Percentiles rank a stretch among this genome's conserved stretches.
Evolutionary conservation across 2,329 filamentous ascomycete species (phyloP).

Genomic region (Sporothrix curviconia): DNA sequence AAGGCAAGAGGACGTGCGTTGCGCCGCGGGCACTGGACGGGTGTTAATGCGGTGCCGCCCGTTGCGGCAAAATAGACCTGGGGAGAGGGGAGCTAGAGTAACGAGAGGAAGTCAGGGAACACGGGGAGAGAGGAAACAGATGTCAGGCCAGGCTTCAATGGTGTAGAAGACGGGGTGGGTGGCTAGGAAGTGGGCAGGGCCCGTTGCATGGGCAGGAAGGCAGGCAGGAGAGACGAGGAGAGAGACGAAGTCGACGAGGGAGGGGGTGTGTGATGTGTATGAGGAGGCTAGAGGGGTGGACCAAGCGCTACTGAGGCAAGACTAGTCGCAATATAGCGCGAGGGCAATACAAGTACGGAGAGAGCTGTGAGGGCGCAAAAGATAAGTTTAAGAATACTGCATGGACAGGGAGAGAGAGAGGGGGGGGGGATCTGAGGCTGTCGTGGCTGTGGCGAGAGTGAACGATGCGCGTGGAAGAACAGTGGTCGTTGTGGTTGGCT

Average conservation of each 20-base stretch:
- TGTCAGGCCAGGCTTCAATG: neutral
- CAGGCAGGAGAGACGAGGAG: neutral
- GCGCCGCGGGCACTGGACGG: slow-evolving; percentile 6
- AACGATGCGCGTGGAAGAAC: no score
- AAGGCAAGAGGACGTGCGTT: neutral
- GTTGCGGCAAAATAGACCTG: slow-evolving; percentile 30
- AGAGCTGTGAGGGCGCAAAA: neutral
- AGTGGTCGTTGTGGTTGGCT: no score
- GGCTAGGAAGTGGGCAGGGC: neutral
- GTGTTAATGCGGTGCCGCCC: slow-evolving; percentile 26
- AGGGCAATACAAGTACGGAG: neutral
- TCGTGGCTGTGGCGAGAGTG: no score
- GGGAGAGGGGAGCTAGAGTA: no score
- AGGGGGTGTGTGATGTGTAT: slow-evolving; percentile 7
- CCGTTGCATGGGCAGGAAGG: neutral
- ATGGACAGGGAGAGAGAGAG: neutral
- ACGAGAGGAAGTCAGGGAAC: no score
- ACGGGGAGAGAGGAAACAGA: no score
- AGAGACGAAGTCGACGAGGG: slow-evolving; percentile 12
- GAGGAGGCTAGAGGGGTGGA: slow-evolving; percentile 13
- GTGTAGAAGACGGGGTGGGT: neutral
- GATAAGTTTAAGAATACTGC: no score
- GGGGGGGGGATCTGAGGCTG: neutral
- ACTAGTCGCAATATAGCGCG: slow-evolving; percentile 12
- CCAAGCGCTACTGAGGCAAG: slow-evolving; percentile 12